A percentile compares a stretch with the other conserved stretches of the same genome.
These are phyloP conservation scores for Blastobotrys elegans DNA, from an alignment of 1,139 yeast genomes.

Conservation along the genomic window DNA sequence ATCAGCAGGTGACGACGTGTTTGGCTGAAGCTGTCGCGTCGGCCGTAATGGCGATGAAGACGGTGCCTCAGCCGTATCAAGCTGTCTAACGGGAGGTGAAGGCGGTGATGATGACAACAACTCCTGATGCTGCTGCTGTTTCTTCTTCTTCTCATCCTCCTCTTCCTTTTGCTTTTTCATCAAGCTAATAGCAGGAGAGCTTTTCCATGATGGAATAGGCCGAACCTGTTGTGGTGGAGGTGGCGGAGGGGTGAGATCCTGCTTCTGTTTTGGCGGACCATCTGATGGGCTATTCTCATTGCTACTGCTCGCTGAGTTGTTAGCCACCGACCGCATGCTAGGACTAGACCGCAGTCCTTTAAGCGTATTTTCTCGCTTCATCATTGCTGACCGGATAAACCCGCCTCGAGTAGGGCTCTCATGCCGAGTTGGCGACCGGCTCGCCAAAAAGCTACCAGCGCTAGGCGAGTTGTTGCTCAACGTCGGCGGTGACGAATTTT, in stretches of 20 bases:
- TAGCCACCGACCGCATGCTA: not conserved
- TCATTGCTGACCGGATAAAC: conserved; percentile 31
- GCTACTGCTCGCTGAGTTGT: not conserved
- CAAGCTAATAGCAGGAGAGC: not conserved
- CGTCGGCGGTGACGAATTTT: not conserved
- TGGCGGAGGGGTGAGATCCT: not conserved
- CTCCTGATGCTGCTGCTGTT: not conserved
- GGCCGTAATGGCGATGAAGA: conserved; percentile 8
- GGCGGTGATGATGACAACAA: too few relatives aligned
- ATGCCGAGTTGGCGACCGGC: conserved; percentile 24
- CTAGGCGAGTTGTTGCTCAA: too few relatives aligned
- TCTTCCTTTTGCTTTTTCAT: not conserved
- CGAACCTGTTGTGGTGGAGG: too few relatives aligned
- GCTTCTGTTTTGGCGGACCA: too few relatives aligned
- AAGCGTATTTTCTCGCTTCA: conserved; percentile 24
- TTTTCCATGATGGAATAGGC: not conserved
- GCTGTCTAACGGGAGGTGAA: too few relatives aligned
- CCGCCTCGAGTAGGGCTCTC: conserved; percentile 23
- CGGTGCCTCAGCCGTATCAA: too few relatives aligned
- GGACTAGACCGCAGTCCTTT: conserved; percentile 2
- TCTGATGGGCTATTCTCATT: conserved; percentile 6
- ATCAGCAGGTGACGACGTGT: not conserved
- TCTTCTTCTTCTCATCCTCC: not conserved
- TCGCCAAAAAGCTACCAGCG: conserved; percentile 6
- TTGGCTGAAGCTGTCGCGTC: not conserved